A percentile compares a stretch with the other conserved stretches of the same genome.
These are phyloP conservation scores for Pleurotus sapidus DNA, from an alignment of 768 basidiomycete genomes.

Conservation along the genomic window DNA sequence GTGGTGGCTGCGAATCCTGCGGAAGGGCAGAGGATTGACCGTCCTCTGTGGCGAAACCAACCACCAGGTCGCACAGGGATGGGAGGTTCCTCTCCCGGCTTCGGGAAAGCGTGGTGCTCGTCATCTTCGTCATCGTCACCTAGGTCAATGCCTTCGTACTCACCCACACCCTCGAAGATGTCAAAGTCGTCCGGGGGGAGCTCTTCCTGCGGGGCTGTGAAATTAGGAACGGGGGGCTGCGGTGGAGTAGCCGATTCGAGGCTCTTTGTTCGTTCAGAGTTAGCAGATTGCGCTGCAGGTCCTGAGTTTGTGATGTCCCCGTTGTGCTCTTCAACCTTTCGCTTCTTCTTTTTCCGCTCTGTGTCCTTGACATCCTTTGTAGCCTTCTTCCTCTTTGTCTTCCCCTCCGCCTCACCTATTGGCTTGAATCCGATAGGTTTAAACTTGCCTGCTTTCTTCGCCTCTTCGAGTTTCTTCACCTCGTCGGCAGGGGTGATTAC, in stretches of 20 bases:
- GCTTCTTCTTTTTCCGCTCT: conserved; percentile 61
- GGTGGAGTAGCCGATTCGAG: conserved; percentile 7
- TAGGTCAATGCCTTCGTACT: conserved; percentile 70
- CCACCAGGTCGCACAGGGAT: conserved; percentile 10
- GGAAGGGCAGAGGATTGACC: conserved; percentile 17
- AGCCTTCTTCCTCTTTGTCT: conserved; percentile 46
- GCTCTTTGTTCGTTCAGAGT: conserved; percentile 18
- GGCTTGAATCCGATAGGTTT: conserved; percentile 69
- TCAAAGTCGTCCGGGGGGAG: conserved; percentile 65
- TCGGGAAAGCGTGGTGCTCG: conserved; percentile 8
- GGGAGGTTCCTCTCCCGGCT: conserved; percentile 9
- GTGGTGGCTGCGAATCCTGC: conserved; percentile 8
- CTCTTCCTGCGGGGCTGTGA: conserved; percentile 26
- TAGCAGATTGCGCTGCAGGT: conserved; percentile 11
- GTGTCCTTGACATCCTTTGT: conserved; percentile 36
- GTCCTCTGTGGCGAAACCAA: conserved; percentile 51
- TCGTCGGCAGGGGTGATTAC: conserved; percentile 27
- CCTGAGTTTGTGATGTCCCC: conserved; percentile 19
- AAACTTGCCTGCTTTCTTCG: conserved; percentile 49
- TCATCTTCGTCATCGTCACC: conserved; percentile 47
- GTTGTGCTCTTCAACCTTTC: conserved; percentile 35
- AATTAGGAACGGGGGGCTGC: background rate
- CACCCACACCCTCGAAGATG: conserved; percentile 84
- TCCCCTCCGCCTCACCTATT: conserved; percentile 34
- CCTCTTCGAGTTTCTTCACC: conserved; percentile 33